Evolutionary conservation across 2,329 filamentous ascomycete genomes (phyloP).

Genomic region (Sporothrix mexicana): DNA sequence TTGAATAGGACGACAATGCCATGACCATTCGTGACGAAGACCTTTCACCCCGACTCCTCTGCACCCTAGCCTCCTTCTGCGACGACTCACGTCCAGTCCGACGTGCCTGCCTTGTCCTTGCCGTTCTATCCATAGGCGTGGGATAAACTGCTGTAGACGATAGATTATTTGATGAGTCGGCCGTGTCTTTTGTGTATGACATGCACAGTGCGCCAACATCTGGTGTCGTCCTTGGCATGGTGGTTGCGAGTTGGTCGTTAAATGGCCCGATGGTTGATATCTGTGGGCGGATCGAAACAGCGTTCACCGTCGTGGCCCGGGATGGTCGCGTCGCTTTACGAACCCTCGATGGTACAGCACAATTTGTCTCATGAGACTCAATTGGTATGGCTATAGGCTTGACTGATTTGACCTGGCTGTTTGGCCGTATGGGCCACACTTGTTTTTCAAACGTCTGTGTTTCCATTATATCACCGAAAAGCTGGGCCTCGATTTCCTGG

Average conservation of each 20-base stretch:
- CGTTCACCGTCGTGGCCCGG: too few species aligned
- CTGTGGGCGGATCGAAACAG: too few species aligned
- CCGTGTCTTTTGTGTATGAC: not conserved
- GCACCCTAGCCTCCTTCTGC: not conserved
- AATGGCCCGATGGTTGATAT: too few species aligned
- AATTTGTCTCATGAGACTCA: too few species aligned
- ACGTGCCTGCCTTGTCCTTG: not conserved
- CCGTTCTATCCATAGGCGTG: not conserved
- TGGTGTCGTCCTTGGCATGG: too few species aligned
- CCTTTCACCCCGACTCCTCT: not conserved
- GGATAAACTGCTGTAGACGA: too few species aligned
- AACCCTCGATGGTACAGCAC: too few species aligned
- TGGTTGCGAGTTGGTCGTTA: too few species aligned
- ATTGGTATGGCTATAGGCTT: not conserved
- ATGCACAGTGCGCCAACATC: too few species aligned
- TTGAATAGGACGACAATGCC: constrained; percentile 44
- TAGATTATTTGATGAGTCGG: not conserved
- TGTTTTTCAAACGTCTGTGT: constrained; percentile 39
- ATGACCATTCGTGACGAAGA: not conserved
- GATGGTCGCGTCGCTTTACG: too few species aligned
- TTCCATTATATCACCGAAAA: constrained; percentile 52
- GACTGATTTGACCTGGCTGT: not conserved
- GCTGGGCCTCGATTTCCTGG: constrained; percentile 59
- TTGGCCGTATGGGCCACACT: not conserved
- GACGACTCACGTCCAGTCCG: not conserved